phyloP scores from a whole-genome alignment of 2,329 filamentous ascomycete species.

The Cryphonectria radicalis region DNA sequence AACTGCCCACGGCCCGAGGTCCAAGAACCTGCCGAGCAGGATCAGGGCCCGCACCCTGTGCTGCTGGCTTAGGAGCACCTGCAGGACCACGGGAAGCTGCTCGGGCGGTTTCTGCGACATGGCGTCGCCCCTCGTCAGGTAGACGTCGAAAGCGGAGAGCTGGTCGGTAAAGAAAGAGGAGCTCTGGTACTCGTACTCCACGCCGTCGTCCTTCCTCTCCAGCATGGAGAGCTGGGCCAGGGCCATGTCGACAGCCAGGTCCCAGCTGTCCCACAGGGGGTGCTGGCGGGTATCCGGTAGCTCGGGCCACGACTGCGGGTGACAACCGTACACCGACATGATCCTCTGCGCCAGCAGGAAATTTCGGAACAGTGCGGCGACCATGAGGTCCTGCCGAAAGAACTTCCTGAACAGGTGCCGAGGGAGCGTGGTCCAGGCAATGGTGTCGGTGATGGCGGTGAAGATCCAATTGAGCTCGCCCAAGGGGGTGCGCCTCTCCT shows the following conservation, averaged over 20 bases:
- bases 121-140: slow-evolving; percentile 79
- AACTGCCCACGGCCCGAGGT: slow-evolving; percentile 97
- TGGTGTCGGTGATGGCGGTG: slow-evolving; percentile 97
- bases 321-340: slow-evolving; percentile 95
- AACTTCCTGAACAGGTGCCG: slow-evolving; percentile 93
- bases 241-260: slow-evolving; percentile 94
- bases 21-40: slow-evolving; percentile 88
- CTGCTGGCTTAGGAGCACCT: slow-evolving; percentile 94
- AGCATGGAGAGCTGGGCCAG: slow-evolving; percentile 85
- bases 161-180: slow-evolving; percentile 98
- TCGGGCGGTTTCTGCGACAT: slow-evolving; percentile 87
- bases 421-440: slow-evolving; percentile 94
- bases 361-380: slow-evolving; percentile 95
- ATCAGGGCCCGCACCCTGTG: slow-evolving; percentile 91
- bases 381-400: slow-evolving; percentile 97
- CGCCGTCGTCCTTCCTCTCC: slow-evolving; percentile 76
- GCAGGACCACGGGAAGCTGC: slow-evolving; percentile 92
- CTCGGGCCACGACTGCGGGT: slow-evolving; percentile 87
- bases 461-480: slow-evolving; percentile 99
- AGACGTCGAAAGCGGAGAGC: slow-evolving; percentile 95
- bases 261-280: slow-evolving; percentile 96
- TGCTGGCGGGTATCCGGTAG: slow-evolving; percentile 96
- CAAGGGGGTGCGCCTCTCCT: slow-evolving; percentile 89
- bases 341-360: slow-evolving; percentile 93
- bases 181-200: slow-evolving; percentile 89